Base-by-base conservation (phyloP, 23 red algal genomes). In the Gracilaria domingensis region DNA sequence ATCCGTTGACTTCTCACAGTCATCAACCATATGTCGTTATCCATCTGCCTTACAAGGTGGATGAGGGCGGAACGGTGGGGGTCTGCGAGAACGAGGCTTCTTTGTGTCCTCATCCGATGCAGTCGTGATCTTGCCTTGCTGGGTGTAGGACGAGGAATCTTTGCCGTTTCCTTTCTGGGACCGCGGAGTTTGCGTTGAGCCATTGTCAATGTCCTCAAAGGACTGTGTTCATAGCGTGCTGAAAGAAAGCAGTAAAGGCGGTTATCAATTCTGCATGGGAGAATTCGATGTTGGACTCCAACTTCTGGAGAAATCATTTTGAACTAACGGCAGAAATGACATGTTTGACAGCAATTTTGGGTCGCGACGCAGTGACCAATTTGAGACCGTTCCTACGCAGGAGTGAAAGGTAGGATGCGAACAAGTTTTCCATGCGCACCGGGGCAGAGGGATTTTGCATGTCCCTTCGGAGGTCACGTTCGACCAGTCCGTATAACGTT, bases 1-100 rank as follows among this genome's bases (percentile, higher is more conserved):
- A 62, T 83, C 80, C 30, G 80, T 83, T 7, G 54, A 47, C 16
- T 1, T 21, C 29, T 50, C 26, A 32, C 80, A 83, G 56, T 83
- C 80, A 17, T 64, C 56, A 28, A 83, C 36, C 49, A 9, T 30
- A 39, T 83, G 80, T 33, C 58, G 80, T 6, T 12, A 14, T 17
- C 0, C n/a, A n/a, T n/a, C n/a, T n/a, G n/a, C n/a, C n/a, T n/a
- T n/a, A n/a, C n/a, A n/a, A n/a, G n/a, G n/a, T n/a, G n/a, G n/a
- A n/a, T n/a, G n/a, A n/a, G n/a, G n/a, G n/a, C n/a, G n/a, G n/a
- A n/a, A n/a, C n/a, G n/a, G n/a, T n/a, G n/a, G n/a, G n/a, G n/a
- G n/a, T n/a, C n/a, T n/a, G n/a, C n/a, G n/a, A n/a, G n/a, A n/a
- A n/a, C n/a, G n/a, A n/a, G n/a, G n/a, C n/a, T n/a, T n/a, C n/a